Base-by-base conservation (phyloP, 768 basidiomycete genomes). In the Panellus pusillus region DNA sequence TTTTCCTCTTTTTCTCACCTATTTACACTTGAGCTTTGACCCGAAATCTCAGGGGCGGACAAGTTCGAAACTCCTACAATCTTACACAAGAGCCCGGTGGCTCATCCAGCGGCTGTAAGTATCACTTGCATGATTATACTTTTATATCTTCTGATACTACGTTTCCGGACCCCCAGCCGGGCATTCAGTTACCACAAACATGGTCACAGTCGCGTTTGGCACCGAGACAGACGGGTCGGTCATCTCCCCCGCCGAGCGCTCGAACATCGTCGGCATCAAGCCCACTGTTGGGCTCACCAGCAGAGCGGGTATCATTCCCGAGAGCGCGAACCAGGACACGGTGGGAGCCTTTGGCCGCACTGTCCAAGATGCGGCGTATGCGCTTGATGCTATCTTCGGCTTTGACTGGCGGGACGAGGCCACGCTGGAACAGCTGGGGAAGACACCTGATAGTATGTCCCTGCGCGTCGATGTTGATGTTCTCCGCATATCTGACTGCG, bases 221-320 rank as follows among this genome's bases (percentile, higher is more conserved):
- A 60, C 59, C 11, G 70, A 72, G 47, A 70, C 69, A 2, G 68
- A 70, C 42, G 68, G 74, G 12, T 69, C 72, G 32, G 65, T 74
- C 31, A 70, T 66, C n/a, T 72, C 66, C 11, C 76, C 72, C 29
- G 65, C 69, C 8, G 65, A 65, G 50, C 63, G 68, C 27, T 68
- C 74, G 37, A 73, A 73, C 50, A 46, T 77, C 7, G 74, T 73
- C n/a, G 76, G 74, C 1, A 72, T 77, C 27, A 74, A 76, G 57
- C 72, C 75, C 0, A 77, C 72, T 1, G 72, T 76, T 13, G 75
- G 76, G 1, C 57, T 77, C 15, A 74, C 73, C 9, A 75, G 73
- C 14, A 67, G 73, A 8, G 69, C 70, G 17, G 76, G 75, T 44
- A 74, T 75, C 11, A 68, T 74, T 39, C 74, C 74, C 3, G 69